These are phyloP conservation scores for Candida ulmi DNA, from an alignment of 805 yeast genomes.

Conservation along the genomic window DNA sequence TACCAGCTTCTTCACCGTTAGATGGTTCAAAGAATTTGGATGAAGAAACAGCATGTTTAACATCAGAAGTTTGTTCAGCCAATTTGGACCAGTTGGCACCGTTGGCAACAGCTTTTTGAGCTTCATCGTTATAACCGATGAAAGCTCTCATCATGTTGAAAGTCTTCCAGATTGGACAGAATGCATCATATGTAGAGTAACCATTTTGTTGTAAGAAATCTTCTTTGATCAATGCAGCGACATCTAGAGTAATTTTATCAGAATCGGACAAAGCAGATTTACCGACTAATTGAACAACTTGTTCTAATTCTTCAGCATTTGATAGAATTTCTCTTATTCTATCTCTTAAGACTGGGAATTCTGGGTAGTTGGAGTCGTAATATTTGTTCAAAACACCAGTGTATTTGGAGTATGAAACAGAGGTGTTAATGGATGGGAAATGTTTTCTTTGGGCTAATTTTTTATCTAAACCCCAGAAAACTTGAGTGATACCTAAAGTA, in stretches of 20 bases:
- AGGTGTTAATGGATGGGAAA: conserved; percentile 97
- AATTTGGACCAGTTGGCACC: conserved; percentile 95
- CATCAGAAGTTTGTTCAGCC: conserved; percentile 82
- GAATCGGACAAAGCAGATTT: conserved; percentile 95
- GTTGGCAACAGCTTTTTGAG: conserved; percentile 90
- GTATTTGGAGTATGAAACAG: conserved; percentile 95
- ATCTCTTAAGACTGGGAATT: conserved; percentile 85
- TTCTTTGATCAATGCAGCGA: conserved; percentile 85
- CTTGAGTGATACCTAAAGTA: conserved; percentile 99
- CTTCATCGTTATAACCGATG: conserved; percentile 88
- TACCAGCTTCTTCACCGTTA: conserved; percentile 76
- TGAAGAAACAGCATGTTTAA: conserved; percentile 89
- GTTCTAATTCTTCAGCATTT: conserved; percentile 97
- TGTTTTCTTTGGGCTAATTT: conserved; percentile 99
- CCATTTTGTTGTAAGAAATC: conserved; percentile 99
- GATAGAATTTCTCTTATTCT: conserved; percentile 91
- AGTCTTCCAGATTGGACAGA: conserved; percentile 99
- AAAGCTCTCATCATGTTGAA: conserved; percentile 97
- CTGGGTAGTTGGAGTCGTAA: conserved; percentile 84
- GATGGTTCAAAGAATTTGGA: conserved; percentile 96
- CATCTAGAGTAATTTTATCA: conserved; percentile 95
- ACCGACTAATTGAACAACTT: conserved; percentile 98
- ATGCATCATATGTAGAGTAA: conserved; percentile 95
- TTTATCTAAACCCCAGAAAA: conserved; percentile 99
- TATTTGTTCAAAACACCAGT: conserved; percentile 80